Base-by-base conservation (phyloP, 2,329 filamentous ascomycete genomes). In the Apiospora arundinis region DNA sequence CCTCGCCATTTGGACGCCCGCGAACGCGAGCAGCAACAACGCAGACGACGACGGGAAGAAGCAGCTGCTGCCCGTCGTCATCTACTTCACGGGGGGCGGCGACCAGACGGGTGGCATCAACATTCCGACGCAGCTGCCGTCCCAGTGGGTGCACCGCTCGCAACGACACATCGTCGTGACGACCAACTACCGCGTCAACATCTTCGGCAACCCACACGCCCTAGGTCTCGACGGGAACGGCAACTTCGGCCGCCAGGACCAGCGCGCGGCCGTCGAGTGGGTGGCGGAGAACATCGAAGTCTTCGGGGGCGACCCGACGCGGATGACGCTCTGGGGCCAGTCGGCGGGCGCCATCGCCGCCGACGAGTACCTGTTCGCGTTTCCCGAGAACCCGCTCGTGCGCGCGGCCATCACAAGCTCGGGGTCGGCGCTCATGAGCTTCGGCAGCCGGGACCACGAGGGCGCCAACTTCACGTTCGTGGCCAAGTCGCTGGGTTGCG, bases 201-300 rank as follows among this genome's bases (percentile, higher is more conserved):
- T 81, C 69, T 77, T 80, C 60, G 80, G 79, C 32, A 81, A 79
- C 72, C 80, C 79, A 46, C 77, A 76, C 73, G 78, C 78, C 7
- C 72, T 73, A 0, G 78, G 76, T 0, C 72, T 80, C 32, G 75
- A 37, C 68, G 46, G 65, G 37, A 56, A 72, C 68, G 79, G 83
- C 69, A 89, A 88, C 71, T 73, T 86, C 14, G 86, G 85, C 0
- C 76, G 88, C 5, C 80, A 83, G 3, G 87, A 90, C 76, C 85
- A 88, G 74, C 83, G 86, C 11, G 75, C 81, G 25, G 86, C 85
- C 0, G 76, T 88, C 0, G 84, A 87, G 77, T 89, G 86, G 87
- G 78, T 86, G 0, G 80, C 80, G 49, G 78, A 83, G 71, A 87
- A 88, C 75, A 84, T 88, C 49, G 80, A 74, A 9, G 78, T 77